Evolutionary conservation across 1,284 basidiomycete species (phyloP), one percentile per base, ranked within the genome.

Genomic region (Clitocybe nebularis): DNA sequence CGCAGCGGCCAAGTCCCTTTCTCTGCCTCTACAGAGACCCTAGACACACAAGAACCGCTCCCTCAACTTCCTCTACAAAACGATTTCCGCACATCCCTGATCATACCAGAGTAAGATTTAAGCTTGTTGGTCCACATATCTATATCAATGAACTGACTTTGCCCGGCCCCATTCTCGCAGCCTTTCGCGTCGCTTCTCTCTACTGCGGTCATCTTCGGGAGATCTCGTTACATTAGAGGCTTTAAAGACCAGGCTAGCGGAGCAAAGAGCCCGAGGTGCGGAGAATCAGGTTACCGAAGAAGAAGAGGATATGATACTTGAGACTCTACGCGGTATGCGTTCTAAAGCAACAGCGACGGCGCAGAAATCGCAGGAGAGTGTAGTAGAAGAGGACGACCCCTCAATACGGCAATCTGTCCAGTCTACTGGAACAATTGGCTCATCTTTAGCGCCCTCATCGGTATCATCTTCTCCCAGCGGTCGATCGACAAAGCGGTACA

Each of bases 71-170:
- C 83, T 37, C 74, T 81, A 24, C 67, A 71, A 32, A 79, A 76
- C 66, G 79, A 88, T 62, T 90, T 90, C 67, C 79, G 87, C 51
- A 88, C 87, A 19, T 88, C 86, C 46, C 72, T 84, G 57, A 89
- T 90, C 53, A 66, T 90, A 43, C 86, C 86, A 60, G 84, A 84
- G 88, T 90, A 64, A 67, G 84, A 17, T 13, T 32, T n/a, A n/a
- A n/a, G n/a, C n/a, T n/a, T n/a, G n/a, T 29, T 32, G 11, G 13
- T 32, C 6, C 74, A 44, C 46, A 40, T 44, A 34, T 41, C 25
- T 41, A 40, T 45, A 32, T 23, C 41, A 19, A 32, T 34, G 10
- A 19, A 25, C 28, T 46, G 39, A 47, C 23, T 26, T 44, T 53
- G 43, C 41, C 44, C 50, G 50, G 34, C 23, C 48, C 41, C 59